Base-by-base conservation (phyloP, 2,329 filamentous ascomycete species). In the Verticillium nonalfalfae region DNA sequence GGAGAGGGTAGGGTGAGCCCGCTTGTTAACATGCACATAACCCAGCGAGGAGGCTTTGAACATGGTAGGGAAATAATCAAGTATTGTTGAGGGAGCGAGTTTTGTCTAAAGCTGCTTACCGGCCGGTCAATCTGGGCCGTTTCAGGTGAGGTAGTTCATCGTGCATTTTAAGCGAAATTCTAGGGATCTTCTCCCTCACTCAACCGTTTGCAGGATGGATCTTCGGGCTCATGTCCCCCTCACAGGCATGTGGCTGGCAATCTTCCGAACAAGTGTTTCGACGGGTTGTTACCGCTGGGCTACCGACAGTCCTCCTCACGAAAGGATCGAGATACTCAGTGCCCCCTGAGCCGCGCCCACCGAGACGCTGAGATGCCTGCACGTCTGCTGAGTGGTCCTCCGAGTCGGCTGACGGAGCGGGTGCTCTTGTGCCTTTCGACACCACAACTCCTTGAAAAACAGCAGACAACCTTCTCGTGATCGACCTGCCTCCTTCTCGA, bases 391-490 rank as follows among this genome's bases (percentile, higher is more conserved):
- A 26, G 7, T 58, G 52, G 2, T 45, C 56, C 15, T 60, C 59
- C 4, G 21, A 54, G 10, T 61, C 56, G 3, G 57, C 39, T 5
- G 57, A 58, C n/a, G 58, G 45, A 10, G 57, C 57, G 11, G 59
- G 61, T 5, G 60, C 56, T 45, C 55, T 33, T 6, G 50, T 57
- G 21, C 35, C n/a, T 9, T 34, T 18, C 4, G 15, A 7, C 34
- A 10, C 31, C 1, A 18, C n/a, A 18, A 59, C n/a, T 1, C 39
- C 38, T 14, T 64, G 60, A 6, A 64, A 63, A 0, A 60, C 64
- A 9, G 62, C 64, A 18, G 60, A 64, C 1, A 64, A 34, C 56
- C 60, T 65, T 31, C 64, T 39, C 7, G 57, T 60, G 9, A 64
- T 40, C 5, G 26, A 39, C 21, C 45, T 58, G 2, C 57, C 57